Base-by-base conservation (phyloP, 352 stramenopile genomes). In the Pythium phragmiticola region DNA sequence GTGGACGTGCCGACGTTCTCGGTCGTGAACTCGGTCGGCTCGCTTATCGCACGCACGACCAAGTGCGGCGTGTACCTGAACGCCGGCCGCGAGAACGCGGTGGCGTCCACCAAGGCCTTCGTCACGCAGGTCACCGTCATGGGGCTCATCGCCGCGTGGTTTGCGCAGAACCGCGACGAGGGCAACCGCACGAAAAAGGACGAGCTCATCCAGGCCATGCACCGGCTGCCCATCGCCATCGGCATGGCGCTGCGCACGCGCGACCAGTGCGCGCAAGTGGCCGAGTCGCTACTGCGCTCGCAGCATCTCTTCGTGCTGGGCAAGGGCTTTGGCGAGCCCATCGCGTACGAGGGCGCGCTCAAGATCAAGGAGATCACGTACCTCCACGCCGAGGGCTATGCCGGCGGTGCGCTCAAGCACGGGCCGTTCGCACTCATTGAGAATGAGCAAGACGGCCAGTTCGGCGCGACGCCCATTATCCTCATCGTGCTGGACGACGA, bases 281-380 rank as follows among this genome's bases (percentile, higher is more conserved):
- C 96, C 2, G 79, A 96, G 58, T 82, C 76, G 65, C 78, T 99
- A 14, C 65, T 88, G 50, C 66, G 85, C 23, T 97, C 96, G 60
- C 89, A 98, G 65, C 94, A 98, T 71, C 78, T 97, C 17, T 99
- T 99, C 73, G 88, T 99, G 46, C 73, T 99, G 11, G 96, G 96
- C 28, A 95, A 97, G 65, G 94, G 91, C 51, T 98, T 96, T 63
- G 92, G 81, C 50, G 92, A 98, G 70, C 94, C 96, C 7, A 97
- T 98, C 53, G 97, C 97, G 17, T 92, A 96, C 65, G 96, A 99
- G 84, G 97, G 97, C 39, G 97, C 97, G 19, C 75, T 99, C 19
- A 99, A 99, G 79, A 98, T 99, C 59, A 99, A 99, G 78, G 97
- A 99, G 82, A 98, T 99, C 77, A 98, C 93, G 58, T 99, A 99